Evolutionary conservation across 2,329 filamentous ascomycete genomes (phyloP), one percentile per base, ranked within the genome.

Genomic region (Chrysoporthe puriensis): DNA sequence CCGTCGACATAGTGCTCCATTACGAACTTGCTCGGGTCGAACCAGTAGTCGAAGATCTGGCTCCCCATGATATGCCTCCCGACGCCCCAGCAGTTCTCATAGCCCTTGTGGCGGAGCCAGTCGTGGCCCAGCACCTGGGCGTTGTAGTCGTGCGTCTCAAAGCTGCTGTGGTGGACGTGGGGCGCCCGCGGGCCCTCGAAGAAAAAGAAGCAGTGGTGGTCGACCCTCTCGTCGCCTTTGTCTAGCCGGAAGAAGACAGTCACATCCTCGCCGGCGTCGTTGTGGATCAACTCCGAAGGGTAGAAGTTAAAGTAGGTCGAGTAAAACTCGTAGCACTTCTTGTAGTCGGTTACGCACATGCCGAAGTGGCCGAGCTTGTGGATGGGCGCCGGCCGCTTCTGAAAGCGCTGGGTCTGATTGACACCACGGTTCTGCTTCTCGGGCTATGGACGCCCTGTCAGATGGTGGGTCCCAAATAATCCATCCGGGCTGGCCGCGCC

Each of bases 21-120:
- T 76, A 91, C 90, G 73, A 90, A 89, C 0, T 82, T 81, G 3
- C 80, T 83, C 0, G 86, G 85, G 76, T 91, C 89, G 73, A 86
- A 89, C 88, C 88, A 91, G 76, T 91, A 91, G 73, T 92, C 89
- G 72, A 92, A 93, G 63, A 92, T 87, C 78, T 92, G 90, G 70
- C 84, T 88, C 4, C 90, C 90, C 72, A 92, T 81, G 32, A 91
- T 84, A 79, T 92, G 90, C 63, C 90, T 78, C 0, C 90, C 90
- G 0, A 93, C 86, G 1, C 90, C 90, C 90, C 90, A 93, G 70
- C 88, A 88, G 72, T 83, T 85, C 73, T 83, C 83, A 74, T 90
- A 90, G 1, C 86, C 86, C 75, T 88, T 86, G 70, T 86, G 79
- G 1, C 81, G 81, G 70, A 93, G 78, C 87, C 88, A 92, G 73